Base-by-base conservation (phyloP, 257 asterid genomes). In the Fraxinus pennsylvanica region DNA sequence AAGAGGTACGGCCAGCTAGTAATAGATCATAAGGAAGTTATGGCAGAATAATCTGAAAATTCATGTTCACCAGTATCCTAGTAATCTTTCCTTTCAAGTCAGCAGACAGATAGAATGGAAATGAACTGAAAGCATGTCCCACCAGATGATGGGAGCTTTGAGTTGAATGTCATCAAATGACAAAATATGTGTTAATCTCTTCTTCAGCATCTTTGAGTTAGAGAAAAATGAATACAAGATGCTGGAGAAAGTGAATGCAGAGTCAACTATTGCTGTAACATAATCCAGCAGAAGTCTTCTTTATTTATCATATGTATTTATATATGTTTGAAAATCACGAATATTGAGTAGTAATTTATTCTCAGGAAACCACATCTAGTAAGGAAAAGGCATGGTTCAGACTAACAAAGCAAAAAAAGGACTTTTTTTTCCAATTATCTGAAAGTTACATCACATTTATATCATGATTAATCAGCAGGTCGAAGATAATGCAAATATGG, bases 401-500 rank as follows among this genome's bases (percentile, higher is more conserved):
- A 63, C 68, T 27, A 63, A 25, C 30, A 63, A 63, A 9, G 17
- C 4, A 25, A 63, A 63, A 63, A 54, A 21, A 17, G 69, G 27
- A 3, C 12, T 63, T 63, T 57, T 32, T 12, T 22, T 13, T 15
- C 52, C 75, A 74, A 66, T 52, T 67, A 61, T 30, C 30, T 5
- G 38, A 38, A 68, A 66, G 68, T 29, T 74, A 68, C 69, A 72
- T 27, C 68, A 5, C 25, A 57, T 33, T 8, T n/a, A 41, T 22
- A 65, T 32, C 70, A 43, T 73, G 63, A 50, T 50, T 76, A 38
- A 57, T 73, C 45, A 25, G 59, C 29, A 72, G 6, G 21, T 36
- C 74, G 50, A 57, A 38, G 67, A 38, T 76, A 15, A 73, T 65
- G 76, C 75, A 43, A 71, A 63, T 3, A 25, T 63, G 69, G 19